Base-by-base conservation (phyloP, 2,329 filamentous ascomycete species). In the Thermothelomyces thermophilus region DNA sequence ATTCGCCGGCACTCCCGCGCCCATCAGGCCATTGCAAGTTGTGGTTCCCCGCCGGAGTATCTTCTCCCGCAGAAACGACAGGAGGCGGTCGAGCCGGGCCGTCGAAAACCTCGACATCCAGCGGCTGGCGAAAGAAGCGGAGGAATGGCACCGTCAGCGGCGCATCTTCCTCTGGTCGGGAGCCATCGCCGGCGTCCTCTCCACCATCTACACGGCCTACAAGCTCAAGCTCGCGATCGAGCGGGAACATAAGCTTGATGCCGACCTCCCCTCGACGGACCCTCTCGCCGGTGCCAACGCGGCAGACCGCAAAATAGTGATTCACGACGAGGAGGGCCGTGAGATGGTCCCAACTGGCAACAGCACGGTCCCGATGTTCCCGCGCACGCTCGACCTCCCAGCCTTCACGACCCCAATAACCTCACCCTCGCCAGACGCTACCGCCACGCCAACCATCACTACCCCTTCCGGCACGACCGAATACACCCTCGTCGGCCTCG, bases 401-500 rank as follows among this genome's bases (percentile, higher is more conserved):
- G 66, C 73, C 6, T 64, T 68, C 26, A 55, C 62, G 6, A 35
- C 57, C 8, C 48, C 59, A 8, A 56, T 63, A 11, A 40, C 59
- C 5, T 52, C 30, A 34, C 62, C 47, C 4, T 63, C 66, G 34
- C 56, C 28, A 3, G 16, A 46, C 2, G 16, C 69, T n/a, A 65
- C 68, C 41, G 64, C 66, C 8, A 62, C 66, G n/a, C 68, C 68
- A 39, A 57, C 69, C 20, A 64, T 13, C 61, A 53, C 48, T 53
- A 41, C 45, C 53, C 53, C 20, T 50, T 16, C 26, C 22, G 56
- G 42, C 59, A 64, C 49, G 55, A 79, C 67, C 61, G 86, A 95
- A 61, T 97, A 96, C 66, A 90, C 89, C 19, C 76, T 97, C 0
- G 78, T 97, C 6, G 93, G 93, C 0, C 71, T 96, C 5, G 93